phyloP scores from a whole-genome alignment of 2,329 filamentous ascomycete species.

The Seiridium unicorne region DNA sequence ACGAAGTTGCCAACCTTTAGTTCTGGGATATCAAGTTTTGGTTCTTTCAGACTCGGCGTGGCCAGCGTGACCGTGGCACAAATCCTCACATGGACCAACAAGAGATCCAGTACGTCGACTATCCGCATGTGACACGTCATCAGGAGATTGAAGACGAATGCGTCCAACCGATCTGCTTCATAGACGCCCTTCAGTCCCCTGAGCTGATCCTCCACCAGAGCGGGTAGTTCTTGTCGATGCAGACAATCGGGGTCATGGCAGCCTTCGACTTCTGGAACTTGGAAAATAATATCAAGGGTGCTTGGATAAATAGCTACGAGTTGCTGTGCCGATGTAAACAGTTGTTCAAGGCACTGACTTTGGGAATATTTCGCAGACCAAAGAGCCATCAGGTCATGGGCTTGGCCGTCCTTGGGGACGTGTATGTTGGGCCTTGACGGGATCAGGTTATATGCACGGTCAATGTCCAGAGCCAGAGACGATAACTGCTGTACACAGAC shows the following conservation, averaged over 20 bases:
- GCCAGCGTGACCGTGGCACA: constrained; percentile 29
- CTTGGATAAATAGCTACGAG: constrained; percentile 34
- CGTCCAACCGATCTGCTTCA: constrained; percentile 23
- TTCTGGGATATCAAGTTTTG: constrained; percentile 34
- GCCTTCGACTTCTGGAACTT: constrained; percentile 4
- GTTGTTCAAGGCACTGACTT: constrained; percentile 28
- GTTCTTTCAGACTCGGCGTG: constrained; percentile 24
- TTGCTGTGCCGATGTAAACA: constrained; percentile 32
- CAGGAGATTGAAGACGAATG: constrained; percentile 33
- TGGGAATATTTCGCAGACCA: constrained; percentile 22
- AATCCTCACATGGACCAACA: constrained; percentile 27
- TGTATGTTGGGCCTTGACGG: constrained; percentile 18
- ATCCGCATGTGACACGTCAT: constrained; percentile 35
- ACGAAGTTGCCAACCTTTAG: constrained; percentile 35
- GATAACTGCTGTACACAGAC: constrained; percentile 19
- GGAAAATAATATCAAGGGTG: constrained; percentile 20
- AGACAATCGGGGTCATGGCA: constrained; percentile 33
- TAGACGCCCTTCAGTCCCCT: not conserved
- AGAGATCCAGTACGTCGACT: constrained; percentile 32
- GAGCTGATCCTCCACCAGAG: constrained; percentile 14
- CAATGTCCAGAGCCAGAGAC: constrained; percentile 19
- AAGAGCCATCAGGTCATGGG: constrained; percentile 20
- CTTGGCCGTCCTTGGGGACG: constrained; percentile 18
- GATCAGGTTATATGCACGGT: constrained; percentile 22
- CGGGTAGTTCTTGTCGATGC: constrained; percentile 22